Conservation (phyloP, 164 flowering plant species). For the Pachysandra terminalis region DNA sequence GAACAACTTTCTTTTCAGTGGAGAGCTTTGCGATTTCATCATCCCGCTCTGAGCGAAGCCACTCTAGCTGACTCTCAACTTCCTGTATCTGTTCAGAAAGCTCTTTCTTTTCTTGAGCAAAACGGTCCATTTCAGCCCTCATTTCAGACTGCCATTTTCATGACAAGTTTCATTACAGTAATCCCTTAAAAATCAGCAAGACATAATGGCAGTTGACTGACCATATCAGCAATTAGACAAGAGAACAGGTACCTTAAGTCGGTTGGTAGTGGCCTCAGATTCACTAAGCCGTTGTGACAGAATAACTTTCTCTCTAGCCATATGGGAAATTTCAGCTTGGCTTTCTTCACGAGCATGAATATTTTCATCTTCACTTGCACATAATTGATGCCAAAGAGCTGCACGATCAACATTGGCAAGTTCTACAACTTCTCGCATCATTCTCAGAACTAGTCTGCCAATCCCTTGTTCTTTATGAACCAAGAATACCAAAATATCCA, state of each 20-base stretch:
- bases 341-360: constrained; percentile 70
- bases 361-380: constrained; percentile 87
- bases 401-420: constrained; percentile 92
- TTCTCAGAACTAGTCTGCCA: constrained; percentile 68
- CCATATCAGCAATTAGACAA: constrained; percentile 8
- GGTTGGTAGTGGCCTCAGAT: constrained; percentile 67
- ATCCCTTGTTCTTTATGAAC: constrained; percentile 54
- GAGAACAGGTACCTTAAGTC: constrained; percentile 78
- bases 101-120: constrained; percentile 83
- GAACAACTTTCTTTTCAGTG: constrained; percentile 76
- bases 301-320: constrained; percentile 61
- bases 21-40: constrained; percentile 74
- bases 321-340: constrained; percentile 52
- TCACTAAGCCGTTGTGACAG: constrained; percentile 72
- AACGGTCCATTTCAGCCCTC: constrained; percentile 83
- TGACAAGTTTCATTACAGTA: background rate
- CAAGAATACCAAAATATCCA: constrained; percentile 64
- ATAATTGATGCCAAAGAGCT: constrained; percentile 94
- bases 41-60: constrained; percentile 86
- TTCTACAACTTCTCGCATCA: constrained; percentile 96
- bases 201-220: background rate
- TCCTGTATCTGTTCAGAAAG: constrained; percentile 77
- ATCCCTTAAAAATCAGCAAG: background rate
- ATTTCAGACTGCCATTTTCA: constrained; percentile 68
- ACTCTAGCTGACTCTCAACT: constrained; percentile 85